Conservation (phyloP, 257 asterid species). For the Plantago elongata region DNA sequence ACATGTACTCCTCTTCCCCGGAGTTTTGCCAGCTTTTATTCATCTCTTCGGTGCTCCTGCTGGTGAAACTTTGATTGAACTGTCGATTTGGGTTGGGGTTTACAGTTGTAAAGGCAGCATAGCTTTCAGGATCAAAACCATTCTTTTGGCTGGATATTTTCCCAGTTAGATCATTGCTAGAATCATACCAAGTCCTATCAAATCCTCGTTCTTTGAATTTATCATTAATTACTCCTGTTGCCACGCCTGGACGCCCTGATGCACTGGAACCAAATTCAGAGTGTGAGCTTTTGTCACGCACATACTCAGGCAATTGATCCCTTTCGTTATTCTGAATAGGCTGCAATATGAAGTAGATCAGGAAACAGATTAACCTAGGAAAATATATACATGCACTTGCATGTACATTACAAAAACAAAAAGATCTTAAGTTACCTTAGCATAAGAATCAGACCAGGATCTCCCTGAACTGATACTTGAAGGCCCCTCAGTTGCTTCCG, state of each 20-base stretch:
- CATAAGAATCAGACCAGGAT: slow-evolving; percentile 48
- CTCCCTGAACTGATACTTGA: slow-evolving; percentile 49
- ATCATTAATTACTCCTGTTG: slow-evolving; percentile 37
- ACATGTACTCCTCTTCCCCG: slow-evolving; percentile 77
- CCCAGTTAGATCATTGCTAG: slow-evolving; percentile 31
- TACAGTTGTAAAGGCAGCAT: slow-evolving; percentile 29
- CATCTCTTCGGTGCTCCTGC: slow-evolving; percentile 36
- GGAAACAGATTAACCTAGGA: not conserved
- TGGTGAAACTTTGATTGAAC: slow-evolving; percentile 28
- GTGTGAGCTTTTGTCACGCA: slow-evolving; percentile 6
- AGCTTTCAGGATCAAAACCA: slow-evolving; percentile 52
- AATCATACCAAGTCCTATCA: slow-evolving; percentile 56
- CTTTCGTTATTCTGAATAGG: slow-evolving; percentile 41
- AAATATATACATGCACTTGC: too few species aligned
- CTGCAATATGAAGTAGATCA: slow-evolving; percentile 37
- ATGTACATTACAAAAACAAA: slow-evolving; percentile 6
- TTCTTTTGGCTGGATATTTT: slow-evolving; percentile 46
- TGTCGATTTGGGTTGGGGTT: slow-evolving; percentile 37
- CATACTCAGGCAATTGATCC: slow-evolving; percentile 9
- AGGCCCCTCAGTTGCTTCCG: slow-evolving; percentile 49
- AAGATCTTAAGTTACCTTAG: slow-evolving; percentile 36
- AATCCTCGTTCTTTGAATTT: slow-evolving; percentile 42
- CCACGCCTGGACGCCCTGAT: slow-evolving; percentile 33
- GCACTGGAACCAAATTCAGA: slow-evolving; percentile 44
- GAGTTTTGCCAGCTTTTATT: slow-evolving; percentile 72